A percentile compares a stretch with the other conserved stretches of the same genome.
These are phyloP conservation scores for Xylaria flabelliformis DNA, from an alignment of 495 filamentous ascomycete genomes.

Conservation along the genomic window DNA sequence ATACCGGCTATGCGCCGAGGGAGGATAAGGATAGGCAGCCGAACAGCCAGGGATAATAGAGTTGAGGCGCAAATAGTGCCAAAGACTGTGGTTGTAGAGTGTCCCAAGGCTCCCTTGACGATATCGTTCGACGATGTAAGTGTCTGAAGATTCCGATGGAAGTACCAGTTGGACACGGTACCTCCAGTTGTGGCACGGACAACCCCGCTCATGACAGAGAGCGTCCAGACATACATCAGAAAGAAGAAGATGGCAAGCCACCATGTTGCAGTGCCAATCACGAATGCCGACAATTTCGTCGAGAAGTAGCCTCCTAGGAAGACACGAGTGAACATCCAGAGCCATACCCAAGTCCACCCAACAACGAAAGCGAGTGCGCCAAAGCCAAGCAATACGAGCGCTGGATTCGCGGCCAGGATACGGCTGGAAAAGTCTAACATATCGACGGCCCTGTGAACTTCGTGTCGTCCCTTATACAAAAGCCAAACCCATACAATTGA, in stretches of 20 bases:
- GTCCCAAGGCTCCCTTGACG: constrained; percentile 78
- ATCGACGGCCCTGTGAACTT: constrained; percentile 77
- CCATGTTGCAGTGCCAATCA: constrained; percentile 87
- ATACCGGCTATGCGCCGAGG: constrained; percentile 66
- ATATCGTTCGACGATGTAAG: constrained; percentile 76
- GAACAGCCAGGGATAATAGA: constrained; percentile 77
- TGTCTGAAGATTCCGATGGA: constrained; percentile 85
- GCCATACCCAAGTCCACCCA: constrained; percentile 93
- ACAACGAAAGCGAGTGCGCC: constrained; percentile 76
- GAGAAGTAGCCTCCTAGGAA: constrained; percentile 86
- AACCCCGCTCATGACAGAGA: constrained; percentile 82
- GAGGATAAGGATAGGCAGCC: constrained; percentile 84
- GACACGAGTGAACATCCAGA: constrained; percentile 93
- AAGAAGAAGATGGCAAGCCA: constrained; percentile 90
- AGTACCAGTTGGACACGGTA: constrained; percentile 98
- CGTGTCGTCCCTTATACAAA: constrained; percentile 77
- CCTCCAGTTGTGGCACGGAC: constrained; percentile 92
- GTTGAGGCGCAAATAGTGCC: constrained; percentile 90
- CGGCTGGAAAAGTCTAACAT: constrained; percentile 91
- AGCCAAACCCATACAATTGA: constrained; percentile 82
- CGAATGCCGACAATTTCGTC: constrained; percentile 63
- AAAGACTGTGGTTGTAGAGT: constrained; percentile 85
- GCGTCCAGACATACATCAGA: constrained; percentile 92
- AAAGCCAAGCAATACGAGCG: constrained; percentile 82
- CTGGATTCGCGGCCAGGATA: constrained; percentile 84